Evolutionary conservation across 1,284 basidiomycete species (phyloP), one percentile per base, ranked within the genome.

Genomic region (Entoloma clypeatum): DNA sequence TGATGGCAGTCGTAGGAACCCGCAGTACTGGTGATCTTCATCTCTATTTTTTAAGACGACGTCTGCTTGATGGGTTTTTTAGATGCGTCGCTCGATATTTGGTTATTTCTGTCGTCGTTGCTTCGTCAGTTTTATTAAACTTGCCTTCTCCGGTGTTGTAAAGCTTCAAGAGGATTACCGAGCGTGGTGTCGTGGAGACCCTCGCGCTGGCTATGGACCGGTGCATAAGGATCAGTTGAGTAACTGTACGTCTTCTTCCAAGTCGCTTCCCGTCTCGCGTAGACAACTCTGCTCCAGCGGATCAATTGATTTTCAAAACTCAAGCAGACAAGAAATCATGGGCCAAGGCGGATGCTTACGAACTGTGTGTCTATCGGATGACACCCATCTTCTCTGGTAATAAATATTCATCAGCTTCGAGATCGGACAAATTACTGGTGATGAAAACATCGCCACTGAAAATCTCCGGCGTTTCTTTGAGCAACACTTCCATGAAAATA

Each of bases 101-200:
- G 87, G 86, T 2, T 85, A 78, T 52, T 89, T 89, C 51, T 79
- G 74, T 51, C 79, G 86, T 36, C 72, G 87, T 31, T 86, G 82
- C 54, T 81, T 73, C 47, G 68, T 86, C 36, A 81, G 74, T 52
- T 89, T 81, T 58, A 57, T 74, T 50, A 90, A 90, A 55, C 66
- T 90, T 4, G 86, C 86, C 0, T 86, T 81, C 49, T 68, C 73
- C 39, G 86, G 81, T 4, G 67, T 84, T 13, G 66, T 73, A 30
- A 74, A 74, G 45, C 68, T 90, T 23, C 75, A 76, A 46, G 60
- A 64, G 33, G 79, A 87, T 51, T 87, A 85, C 54, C 62, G 71
- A 43, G 60, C 67, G 3, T 90, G 86, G 86, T 67, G 74, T 45
- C 44, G 44, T 19, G 79, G 79, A 9, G 59, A 75, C 29, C 48